Evolutionary conservation across 2,329 filamentous ascomycete species (phyloP), one percentile per base, ranked within the genome.

Genomic region (Colletotrichum lentis): DNA sequence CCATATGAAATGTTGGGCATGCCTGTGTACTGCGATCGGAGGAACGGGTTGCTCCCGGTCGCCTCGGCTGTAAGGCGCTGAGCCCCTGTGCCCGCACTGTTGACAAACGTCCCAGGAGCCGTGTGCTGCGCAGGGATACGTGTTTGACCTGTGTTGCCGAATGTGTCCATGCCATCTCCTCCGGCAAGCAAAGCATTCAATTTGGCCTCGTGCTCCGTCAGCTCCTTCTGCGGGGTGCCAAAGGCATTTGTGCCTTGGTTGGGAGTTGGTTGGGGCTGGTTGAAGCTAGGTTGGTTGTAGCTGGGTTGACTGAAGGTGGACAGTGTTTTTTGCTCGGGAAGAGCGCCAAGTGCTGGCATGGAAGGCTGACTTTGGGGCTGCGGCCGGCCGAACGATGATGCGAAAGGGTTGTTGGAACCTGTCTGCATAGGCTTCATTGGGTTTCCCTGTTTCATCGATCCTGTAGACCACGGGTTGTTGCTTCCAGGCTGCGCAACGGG

Each of bases 401-500:
- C 95, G 76, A 99, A 99, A 2, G 96, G 96, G 77, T 99, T 99
- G 83, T 99, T 99, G 18, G 96, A 98, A 55, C 96, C 96, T 3
- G 96, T 99, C 3, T 92, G 91, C 76, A 93, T 91, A 5, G 94
- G 91, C 76, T 91, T 90, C 71, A 97, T 80, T 2, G 90, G 80
- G 58, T 88, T 83, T 52, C 81, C 77, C 68, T 87, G 83, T 71
- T 86, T 86, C 69, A 81, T 84, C 71, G 84, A 85, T 73, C 83
- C 86, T 35, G 85, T 86, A 27, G 93, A 91, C 93, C 95, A 99
- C 0, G 96, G 96, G 77, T 99, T 99, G 82, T 98, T 96, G 78
- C 88, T 96, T 43, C 94, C 94, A 27, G 94, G 84, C 70, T 93
- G 90, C 22, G 90, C 83, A 22, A 87, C 84, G 57, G 87, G 83